Evolutionary conservation across 2,329 filamentous ascomycete genomes (phyloP), one percentile per base, ranked within the genome.

Genomic region (Metarhizium guizhouense): DNA sequence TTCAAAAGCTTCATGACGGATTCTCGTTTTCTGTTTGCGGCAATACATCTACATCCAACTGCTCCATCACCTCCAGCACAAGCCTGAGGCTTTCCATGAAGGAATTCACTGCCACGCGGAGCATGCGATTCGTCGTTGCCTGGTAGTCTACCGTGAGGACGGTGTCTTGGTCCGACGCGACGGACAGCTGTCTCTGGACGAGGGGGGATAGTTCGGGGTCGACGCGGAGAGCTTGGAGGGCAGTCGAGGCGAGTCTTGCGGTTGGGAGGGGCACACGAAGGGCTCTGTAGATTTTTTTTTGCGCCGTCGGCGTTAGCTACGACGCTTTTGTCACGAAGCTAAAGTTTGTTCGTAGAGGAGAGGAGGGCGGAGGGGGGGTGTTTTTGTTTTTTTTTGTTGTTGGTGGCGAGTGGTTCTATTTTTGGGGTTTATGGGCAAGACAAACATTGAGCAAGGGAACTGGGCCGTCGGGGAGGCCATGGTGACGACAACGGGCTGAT

Each of bases 61-160:
- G 87, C 70, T 89, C 85, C 88, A 96, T 96, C 16, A 95, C 88
- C 54, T 91, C 88, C 47, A 96, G 70, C 1, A 96, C 86, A 5
- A 96, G 83, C 53, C 84, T 83, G 55, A 96, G 70, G 63, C 87
- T 95, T 65, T 97, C 93, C 79, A 97, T 91, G 71, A 96, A 96
- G 10, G 91, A 90, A 73, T 97, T 97, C 56, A 96, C 92, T 3
- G 93, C 89, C 2, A 99, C 94, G 48, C 94, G 86, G 56, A 99
- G 79, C 93, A 97, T 97, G 62, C 94, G 86, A 68, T 96, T 96
- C 20, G 94, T 97, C 0, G 90, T 90, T 1, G 94, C 94, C 54
- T 79, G 81, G 73, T 97, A 97, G 58, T 87, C 81, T 10, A 89
- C 87, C 58, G 80, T 78, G 51, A 97, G 76, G 4, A 92, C 72